Conservation (phyloP, 1,139 yeast species). For the Saccharomyces hybrid region DNA sequence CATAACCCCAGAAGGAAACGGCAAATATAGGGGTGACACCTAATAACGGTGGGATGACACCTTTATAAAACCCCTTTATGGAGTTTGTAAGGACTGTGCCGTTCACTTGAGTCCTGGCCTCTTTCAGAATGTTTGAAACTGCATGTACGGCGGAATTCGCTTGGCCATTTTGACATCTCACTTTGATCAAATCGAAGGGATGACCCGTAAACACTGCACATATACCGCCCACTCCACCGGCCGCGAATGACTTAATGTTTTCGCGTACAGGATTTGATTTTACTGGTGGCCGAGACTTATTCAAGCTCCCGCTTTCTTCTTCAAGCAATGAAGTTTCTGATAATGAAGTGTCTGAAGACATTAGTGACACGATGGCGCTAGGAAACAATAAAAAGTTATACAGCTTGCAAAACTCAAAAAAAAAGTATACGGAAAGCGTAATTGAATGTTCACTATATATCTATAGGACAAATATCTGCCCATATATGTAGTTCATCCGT, state of each 20-base stretch:
- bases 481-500: not conserved
- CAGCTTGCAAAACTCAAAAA: not conserved
- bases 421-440: not conserved
- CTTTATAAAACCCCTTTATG: constrained; percentile 49
- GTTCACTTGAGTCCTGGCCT: constrained; percentile 44
- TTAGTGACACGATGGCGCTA: not conserved
- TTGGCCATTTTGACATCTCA: constrained; percentile 67
- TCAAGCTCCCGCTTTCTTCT: constrained; percentile 9
- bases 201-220: constrained; percentile 92
- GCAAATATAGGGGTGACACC: constrained; percentile 99
- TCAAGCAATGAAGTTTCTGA: constrained; percentile 12
- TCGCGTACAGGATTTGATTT: constrained; percentile 19
- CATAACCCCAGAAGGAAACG: constrained; percentile 97
- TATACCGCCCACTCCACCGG: constrained; percentile 85
- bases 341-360: constrained; percentile 14
- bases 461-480: not conserved
- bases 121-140: constrained; percentile 56
- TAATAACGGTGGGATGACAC: constrained; percentile 79
- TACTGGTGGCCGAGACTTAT: constrained; percentile 3
- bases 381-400: too few relatives aligned
- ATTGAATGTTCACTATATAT: not conserved
- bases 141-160: constrained; percentile 55
- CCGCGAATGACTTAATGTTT: constrained; percentile 66
- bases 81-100: constrained; percentile 9
- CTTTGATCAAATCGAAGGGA: constrained; percentile 91